Conservation (phyloP, 768 basidiomycete genomes). For the Termitomyces sp. region DNA sequence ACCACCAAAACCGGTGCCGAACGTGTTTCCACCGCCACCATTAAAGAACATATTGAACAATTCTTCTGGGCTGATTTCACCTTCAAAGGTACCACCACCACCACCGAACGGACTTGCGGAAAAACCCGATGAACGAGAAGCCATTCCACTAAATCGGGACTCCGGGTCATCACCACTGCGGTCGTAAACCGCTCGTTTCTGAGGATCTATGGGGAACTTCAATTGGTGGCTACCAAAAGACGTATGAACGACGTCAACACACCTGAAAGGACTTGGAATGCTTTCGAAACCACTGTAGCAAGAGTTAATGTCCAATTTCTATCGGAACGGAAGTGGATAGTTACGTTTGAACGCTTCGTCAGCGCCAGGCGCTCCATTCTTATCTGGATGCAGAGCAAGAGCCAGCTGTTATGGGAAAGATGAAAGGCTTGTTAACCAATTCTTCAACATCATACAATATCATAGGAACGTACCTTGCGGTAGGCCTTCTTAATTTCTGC, state of each 20-base stretch:
- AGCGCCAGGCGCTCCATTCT: constrained; percentile 95
- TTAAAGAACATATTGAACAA: constrained; percentile 99
- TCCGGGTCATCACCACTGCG: constrained; percentile 86
- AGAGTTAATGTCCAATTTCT: background rate
- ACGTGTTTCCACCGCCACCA: constrained; percentile 61
- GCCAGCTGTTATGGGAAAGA: constrained; percentile 52
- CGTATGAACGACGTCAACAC: background rate
- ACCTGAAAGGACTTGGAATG: constrained; percentile 92
- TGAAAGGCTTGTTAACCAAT: background rate
- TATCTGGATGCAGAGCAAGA: constrained; percentile 85
- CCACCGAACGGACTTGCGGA: constrained; percentile 43
- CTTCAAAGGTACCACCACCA: constrained; percentile 52
- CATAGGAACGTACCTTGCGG: constrained; percentile 65
- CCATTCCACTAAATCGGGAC: constrained; percentile 68
- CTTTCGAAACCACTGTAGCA: constrained; percentile 88
- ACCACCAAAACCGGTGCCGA: constrained; percentile 47
- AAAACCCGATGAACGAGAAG: constrained; percentile 49
- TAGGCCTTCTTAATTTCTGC: constrained; percentile 90
- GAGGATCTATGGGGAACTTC: constrained; percentile 49
- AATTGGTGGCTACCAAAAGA: background rate
- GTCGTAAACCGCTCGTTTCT: constrained; percentile 87
- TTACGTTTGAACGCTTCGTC: constrained; percentile 97
- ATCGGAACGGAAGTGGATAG: constrained; percentile 21
- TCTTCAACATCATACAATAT: background rate
- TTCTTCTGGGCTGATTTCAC: constrained; percentile 92